Conservation (phyloP, 208 protist genomes). For the Trypanosoma avium region DNA sequence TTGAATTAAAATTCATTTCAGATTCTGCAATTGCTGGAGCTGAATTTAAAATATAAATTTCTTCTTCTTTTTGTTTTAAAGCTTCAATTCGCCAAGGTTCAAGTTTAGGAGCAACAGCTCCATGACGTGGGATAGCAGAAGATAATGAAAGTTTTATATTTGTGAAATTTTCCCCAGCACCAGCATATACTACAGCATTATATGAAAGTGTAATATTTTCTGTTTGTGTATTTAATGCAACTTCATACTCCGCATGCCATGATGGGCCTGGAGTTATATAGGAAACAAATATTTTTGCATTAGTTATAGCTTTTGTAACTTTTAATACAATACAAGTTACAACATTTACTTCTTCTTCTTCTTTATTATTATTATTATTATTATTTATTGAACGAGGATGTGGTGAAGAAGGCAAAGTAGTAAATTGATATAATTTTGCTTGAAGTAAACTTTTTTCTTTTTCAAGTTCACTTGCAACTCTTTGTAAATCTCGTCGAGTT, state of each 20-base stretch:
- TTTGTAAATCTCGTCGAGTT: constrained; percentile 12
- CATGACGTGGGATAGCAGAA: constrained; percentile 13
- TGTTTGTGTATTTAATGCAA: constrained; percentile 15
- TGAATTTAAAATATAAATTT: too few species aligned
- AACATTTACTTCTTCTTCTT: neutral
- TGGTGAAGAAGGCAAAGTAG: too few species aligned
- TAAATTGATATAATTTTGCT: too few species aligned
- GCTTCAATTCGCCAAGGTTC: constrained; percentile 26
- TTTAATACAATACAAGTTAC: constrained; percentile 25
- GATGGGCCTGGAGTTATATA: constrained; percentile 20
- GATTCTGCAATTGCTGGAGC: too few species aligned
- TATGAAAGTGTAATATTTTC: constrained; percentile 21
- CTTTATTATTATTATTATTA: too few species aligned
- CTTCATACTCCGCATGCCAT: constrained; percentile 31
- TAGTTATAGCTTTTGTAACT: neutral
- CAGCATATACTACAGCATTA: constrained; percentile 24
- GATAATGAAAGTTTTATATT: constrained; percentile 28
- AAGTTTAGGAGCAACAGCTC: constrained; percentile 16
- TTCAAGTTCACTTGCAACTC: too few species aligned
- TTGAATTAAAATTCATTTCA: too few species aligned
- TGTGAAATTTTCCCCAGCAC: constrained; percentile 23
- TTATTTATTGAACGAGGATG: too few species aligned
- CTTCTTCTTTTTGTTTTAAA: too few species aligned
- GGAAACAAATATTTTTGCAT: constrained; percentile 19
- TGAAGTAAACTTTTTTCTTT: too few species aligned